Evolutionary conservation across 2,329 filamentous ascomycete species (phyloP).

Genomic region (Paracoccidioides brasiliensis): DNA sequence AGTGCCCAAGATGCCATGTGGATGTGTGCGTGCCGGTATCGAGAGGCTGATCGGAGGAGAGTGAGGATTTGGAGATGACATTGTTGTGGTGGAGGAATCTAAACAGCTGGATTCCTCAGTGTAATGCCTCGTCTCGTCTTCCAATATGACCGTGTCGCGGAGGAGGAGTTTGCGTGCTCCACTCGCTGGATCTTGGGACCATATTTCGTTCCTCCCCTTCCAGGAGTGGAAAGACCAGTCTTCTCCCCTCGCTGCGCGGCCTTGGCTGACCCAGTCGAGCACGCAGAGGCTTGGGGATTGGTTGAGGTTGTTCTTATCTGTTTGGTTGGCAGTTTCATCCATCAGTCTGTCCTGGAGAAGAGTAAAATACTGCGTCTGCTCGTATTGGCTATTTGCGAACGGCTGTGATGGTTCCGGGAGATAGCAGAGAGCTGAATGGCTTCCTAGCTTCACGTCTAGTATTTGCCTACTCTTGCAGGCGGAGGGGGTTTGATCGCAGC

Average conservation of each 20-base stretch:
- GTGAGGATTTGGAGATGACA: background rate
- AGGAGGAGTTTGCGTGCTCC: slow-evolving; percentile 52
- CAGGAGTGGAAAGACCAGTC: slow-evolving; percentile 74
- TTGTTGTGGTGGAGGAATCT: background rate
- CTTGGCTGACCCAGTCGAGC: slow-evolving; percentile 89
- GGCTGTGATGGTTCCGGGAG: slow-evolving; percentile 91
- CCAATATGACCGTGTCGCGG: slow-evolving; percentile 71
- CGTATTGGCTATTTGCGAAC: slow-evolving; percentile 70
- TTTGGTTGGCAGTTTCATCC: no score
- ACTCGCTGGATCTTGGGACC: slow-evolving; percentile 24
- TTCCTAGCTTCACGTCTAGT: slow-evolving; percentile 36
- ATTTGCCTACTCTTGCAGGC: slow-evolving; percentile 36
- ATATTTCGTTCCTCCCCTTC: slow-evolving; percentile 75
- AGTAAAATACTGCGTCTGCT: slow-evolving; percentile 69
- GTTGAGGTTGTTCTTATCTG: slow-evolving; percentile 11
- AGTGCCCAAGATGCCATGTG: slow-evolving; percentile 67
- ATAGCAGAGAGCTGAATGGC: slow-evolving; percentile 43
- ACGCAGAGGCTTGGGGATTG: slow-evolving; percentile 52
- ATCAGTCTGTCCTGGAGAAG: slow-evolving; percentile 19
- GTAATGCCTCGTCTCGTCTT: slow-evolving; percentile 32
- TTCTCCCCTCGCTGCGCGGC: slow-evolving; percentile 71
- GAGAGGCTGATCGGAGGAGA: background rate
- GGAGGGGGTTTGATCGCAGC: slow-evolving; percentile 17
- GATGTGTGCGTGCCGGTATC: slow-evolving; percentile 51
- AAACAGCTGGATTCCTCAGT: background rate